Conservation (phyloP, 2,329 filamentous ascomycete species). For the Beauveria caledonica region DNA sequence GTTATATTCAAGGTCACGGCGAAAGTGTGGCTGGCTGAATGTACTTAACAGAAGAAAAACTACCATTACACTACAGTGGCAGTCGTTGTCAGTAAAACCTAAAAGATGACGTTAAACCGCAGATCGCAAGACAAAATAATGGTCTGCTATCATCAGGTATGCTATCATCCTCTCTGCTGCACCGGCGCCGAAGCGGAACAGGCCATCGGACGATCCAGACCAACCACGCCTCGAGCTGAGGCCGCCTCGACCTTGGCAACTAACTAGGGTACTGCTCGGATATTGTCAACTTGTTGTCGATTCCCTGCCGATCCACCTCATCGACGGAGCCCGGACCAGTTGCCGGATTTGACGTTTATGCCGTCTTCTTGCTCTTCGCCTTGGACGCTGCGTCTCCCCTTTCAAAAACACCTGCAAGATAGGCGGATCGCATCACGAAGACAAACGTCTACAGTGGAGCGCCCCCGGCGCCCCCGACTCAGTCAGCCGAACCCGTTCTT, state of each 20-base stretch:
- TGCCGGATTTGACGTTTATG: slow-evolving; percentile 14
- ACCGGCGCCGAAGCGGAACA: neutral
- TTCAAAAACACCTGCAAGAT: slow-evolving; percentile 53
- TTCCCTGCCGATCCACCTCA: neutral
- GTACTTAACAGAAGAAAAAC: too few relatives aligned
- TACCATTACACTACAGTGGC: too few relatives aligned
- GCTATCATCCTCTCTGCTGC: neutral
- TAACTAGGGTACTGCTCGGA: neutral
- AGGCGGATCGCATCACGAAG: slow-evolving; percentile 47
- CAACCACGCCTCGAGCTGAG: neutral
- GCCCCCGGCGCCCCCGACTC: neutral
- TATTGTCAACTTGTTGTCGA: neutral
- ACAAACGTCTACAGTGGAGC: slow-evolving; percentile 37
- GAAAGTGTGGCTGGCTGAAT: too few relatives aligned
- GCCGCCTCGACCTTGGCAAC: neutral
- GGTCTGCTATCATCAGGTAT: neutral
- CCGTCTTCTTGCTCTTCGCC: slow-evolving; percentile 19
- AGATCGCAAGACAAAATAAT: neutral
- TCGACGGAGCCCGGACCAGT: slow-evolving; percentile 5
- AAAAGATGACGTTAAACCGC: too few relatives aligned
- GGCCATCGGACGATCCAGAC: slow-evolving; percentile 3
- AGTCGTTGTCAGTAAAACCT: too few relatives aligned
- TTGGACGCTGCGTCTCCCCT: slow-evolving; percentile 17
- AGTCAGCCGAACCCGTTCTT: slow-evolving; percentile 4
- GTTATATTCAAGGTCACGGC: too few relatives aligned